Base-by-base conservation (phyloP, 768 basidiomycete genomes). In the Termitomyces sp. region DNA sequence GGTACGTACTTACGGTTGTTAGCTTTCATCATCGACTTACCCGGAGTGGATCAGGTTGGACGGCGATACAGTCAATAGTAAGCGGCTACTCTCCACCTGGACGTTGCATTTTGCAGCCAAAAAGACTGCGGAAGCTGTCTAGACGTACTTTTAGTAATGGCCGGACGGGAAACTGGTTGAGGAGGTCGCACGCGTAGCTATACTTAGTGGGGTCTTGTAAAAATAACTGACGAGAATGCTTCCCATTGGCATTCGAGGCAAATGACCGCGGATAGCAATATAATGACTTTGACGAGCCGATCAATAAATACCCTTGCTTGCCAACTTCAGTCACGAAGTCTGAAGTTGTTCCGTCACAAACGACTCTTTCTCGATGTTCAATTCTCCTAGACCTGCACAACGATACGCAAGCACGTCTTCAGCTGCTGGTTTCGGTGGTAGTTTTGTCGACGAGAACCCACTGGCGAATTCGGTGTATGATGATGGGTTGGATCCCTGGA, bases 101-200 rank as follows among this genome's bases (percentile, higher is more conserved):
- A 96, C 94, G 34, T 78, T 98, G 69, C 95, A 98, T 77, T 94
- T 93, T 67, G 90, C 90, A 33, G 89, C 84, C 27, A 92, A 91
- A 75, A 77, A 76, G 68, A 78, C 78, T 8, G 67, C 70, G 49
- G 80, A 81, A 53, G 64, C 61, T 52, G 59, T 69, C 30, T 78
- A 69, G 60, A 37, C 14, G 16, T 26, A 22, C 32, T 36, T 26
- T n/a, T 12, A 37, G 30, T n/a, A 24, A 33, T 14, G 42, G 18
- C 16, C 46, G 20, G n/a, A 34, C 27, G n/a, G 18, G 33, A 36
- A 20, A 27, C 30, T 18, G 32, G 45, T 53, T 49, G 45, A 54
- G 39, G 36, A 22, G 33, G 33, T 55, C 36, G 46, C 32, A 53
- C 30, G 42, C 30, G 30, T 60, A 58, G 47, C 51, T 54, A 45